phyloP scores from a whole-genome alignment of 2,329 filamentous ascomycete genomes.

The Aspergillus tamarii region DNA sequence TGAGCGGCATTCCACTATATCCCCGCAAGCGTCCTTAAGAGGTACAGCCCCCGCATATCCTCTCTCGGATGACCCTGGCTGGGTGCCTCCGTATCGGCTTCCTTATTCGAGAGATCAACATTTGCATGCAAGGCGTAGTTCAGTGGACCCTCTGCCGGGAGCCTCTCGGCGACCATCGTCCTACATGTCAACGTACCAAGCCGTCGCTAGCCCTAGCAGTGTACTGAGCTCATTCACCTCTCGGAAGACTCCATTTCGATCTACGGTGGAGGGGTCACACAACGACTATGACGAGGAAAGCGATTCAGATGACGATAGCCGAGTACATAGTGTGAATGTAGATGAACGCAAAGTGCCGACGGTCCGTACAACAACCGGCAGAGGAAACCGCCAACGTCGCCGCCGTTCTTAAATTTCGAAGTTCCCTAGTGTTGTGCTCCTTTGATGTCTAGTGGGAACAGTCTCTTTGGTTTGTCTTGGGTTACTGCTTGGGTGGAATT shows the following conservation, averaged over 20 bases:
- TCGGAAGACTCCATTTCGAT: conserved; percentile 22
- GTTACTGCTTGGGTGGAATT: conserved; percentile 8
- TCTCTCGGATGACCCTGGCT: conserved; percentile 54
- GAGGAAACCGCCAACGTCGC: conserved; percentile 28
- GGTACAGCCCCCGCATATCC: conserved; percentile 41
- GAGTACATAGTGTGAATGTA: conserved; percentile 37
- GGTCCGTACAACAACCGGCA: conserved; percentile 22
- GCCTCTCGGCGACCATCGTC: conserved; percentile 25
- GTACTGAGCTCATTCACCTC: conserved; percentile 16
- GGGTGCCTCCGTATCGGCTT: conserved; percentile 43
- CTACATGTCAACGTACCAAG: conserved; percentile 28
- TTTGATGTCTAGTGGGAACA: conserved; percentile 8
- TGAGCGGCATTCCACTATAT: conserved; percentile 37
- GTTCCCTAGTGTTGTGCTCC: conserved; percentile 12
- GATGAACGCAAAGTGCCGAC: conserved; percentile 29
- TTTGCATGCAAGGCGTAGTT: conserved; percentile 34
- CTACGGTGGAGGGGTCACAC: conserved; percentile 21
- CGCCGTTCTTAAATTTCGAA: conserved; percentile 24
- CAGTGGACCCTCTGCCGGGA: conserved; percentile 36
- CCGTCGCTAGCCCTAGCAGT: conserved; percentile 20
- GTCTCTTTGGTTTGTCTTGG: conserved; percentile 11
- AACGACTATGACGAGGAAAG: conserved; percentile 25
- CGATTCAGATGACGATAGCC: conserved; percentile 32
- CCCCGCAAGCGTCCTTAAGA: conserved; percentile 45
- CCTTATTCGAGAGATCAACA: conserved; percentile 35